Evolutionary conservation across 1,139 yeast species (phyloP).

Genomic region (Kurtzmaniella quercitrusa): DNA sequence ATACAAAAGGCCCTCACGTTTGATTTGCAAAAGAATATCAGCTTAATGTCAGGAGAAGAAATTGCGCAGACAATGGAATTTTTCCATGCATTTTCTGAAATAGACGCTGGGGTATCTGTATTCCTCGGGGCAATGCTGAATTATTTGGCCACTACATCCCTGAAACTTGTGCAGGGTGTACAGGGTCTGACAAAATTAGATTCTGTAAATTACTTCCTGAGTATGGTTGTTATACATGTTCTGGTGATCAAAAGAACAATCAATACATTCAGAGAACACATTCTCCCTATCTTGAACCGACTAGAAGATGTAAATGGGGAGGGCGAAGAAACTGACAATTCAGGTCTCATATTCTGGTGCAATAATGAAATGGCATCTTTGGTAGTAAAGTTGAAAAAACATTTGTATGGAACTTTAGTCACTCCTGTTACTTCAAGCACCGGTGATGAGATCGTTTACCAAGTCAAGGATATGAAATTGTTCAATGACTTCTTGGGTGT

Average conservation of each 20-base stretch:
- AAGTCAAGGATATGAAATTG: conserved; percentile 27
- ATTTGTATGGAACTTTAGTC: conserved; percentile 61
- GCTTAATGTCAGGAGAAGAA: conserved; percentile 28
- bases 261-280: conserved; percentile 28
- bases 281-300: conserved; percentile 31
- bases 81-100: conserved; percentile 34
- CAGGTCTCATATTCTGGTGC: conserved; percentile 61
- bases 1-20: conserved; percentile 37
- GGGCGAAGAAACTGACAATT: conserved; percentile 27
- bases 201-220: conserved; percentile 42
- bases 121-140: conserved; percentile 36
- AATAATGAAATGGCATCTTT: conserved; percentile 61
- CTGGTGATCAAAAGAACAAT: conserved; percentile 38
- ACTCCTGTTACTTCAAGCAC: conserved; percentile 13
- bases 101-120: conserved; percentile 36
- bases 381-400: conserved; percentile 58
- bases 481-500: conserved; percentile 47
- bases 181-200: conserved; percentile 47
- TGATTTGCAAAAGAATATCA: conserved; percentile 34
- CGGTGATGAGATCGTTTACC: conserved; percentile 19
- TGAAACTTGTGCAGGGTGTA: conserved; percentile 36
- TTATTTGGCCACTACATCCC: conserved; percentile 30
- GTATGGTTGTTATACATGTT: conserved; percentile 39
- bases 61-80: conserved; percentile 32
- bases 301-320: conserved; percentile 18